Evolutionary conservation across 768 basidiomycete genomes (phyloP), one percentile per base, ranked within the genome.

Genomic region (Termitomyces sp.): DNA sequence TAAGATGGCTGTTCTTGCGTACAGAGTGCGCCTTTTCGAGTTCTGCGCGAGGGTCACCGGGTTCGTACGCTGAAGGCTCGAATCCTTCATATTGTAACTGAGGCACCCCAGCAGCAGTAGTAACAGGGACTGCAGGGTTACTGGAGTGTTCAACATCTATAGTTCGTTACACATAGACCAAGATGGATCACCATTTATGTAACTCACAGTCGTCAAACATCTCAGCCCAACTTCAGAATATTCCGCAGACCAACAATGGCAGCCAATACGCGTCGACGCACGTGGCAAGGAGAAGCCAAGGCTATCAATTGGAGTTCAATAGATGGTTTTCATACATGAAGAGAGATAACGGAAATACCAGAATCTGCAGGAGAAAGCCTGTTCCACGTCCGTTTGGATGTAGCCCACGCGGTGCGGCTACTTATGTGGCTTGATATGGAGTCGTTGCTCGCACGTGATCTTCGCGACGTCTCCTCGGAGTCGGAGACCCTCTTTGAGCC

Each of bases 111-210:
- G 71, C 63, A 43, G 69, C 64, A 49, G 73, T 52, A 39, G 65
- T 68, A 37, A 70, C 67, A 30, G 73, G 72, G 16, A 72, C 69
- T 5, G 79, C 70, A 20, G 86, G 81, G 4, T 79, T 78, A 34
- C 82, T 76, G 20, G 92, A 77, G 69, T 95, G 95, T 69, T 97
- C 92, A 64, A 97, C 93, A 70, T 92, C 95, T 97, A 56, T 22
- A 6, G 27, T 34, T 14, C 27, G 32, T 58, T 34, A 42, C n/a
- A 45, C 44, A 12, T 22, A 18, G 27, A 34, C 14, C 32, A 58
- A 53, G 34, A 51, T 56, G 55, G 56, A 61, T 22, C n/a, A 53
- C 26, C 42, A 24, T 58, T 37, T n/a, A 65, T 56, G 59, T 24
- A 26, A 73, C 84, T 76, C 64, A 85, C 86, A 87, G 55, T 87